phyloP scores from a whole-genome alignment of 2,329 filamentous ascomycete genomes.

The Pseudogymnoascus sp. region DNA sequence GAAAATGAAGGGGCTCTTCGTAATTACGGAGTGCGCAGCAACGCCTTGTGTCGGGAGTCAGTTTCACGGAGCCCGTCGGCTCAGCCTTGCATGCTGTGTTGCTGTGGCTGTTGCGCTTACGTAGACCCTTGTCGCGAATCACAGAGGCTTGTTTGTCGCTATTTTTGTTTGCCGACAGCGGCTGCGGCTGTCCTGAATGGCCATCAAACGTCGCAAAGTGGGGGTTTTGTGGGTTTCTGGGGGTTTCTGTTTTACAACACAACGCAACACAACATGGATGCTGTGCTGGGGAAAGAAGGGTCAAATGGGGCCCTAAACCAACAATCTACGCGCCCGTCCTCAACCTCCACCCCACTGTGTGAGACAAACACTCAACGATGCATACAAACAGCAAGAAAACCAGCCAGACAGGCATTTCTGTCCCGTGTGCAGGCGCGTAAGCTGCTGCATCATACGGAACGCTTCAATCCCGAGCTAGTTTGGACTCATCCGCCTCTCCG shows the following conservation, averaged over 20 bases:
- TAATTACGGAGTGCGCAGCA: not conserved
- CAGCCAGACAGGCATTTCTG: not conserved
- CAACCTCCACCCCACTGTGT: not conserved
- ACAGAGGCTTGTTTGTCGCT: not conserved
- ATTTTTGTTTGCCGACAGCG: not conserved
- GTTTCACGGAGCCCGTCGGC: not conserved
- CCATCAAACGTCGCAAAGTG: not conserved
- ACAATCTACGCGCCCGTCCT: not conserved
- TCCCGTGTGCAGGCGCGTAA: not conserved
- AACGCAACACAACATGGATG: not conserved
- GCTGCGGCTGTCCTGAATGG: not conserved
- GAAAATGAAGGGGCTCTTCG: not conserved
- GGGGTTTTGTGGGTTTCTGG: not conserved
- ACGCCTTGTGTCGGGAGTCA: not conserved
- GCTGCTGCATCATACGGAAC: not conserved
- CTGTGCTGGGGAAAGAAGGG: not conserved
- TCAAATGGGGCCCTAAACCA: not conserved
- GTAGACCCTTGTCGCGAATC: slow-evolving; percentile 3
- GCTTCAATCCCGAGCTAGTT: not conserved
- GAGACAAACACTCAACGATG: not conserved
- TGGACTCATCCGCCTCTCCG: not conserved
- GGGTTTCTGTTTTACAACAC: not conserved
- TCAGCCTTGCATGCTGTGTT: not conserved
- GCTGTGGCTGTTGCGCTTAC: not conserved
- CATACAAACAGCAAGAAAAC: not conserved